Base-by-base conservation (phyloP, 192 early-diverging fungal species). In the Coemansia sp. region DNA sequence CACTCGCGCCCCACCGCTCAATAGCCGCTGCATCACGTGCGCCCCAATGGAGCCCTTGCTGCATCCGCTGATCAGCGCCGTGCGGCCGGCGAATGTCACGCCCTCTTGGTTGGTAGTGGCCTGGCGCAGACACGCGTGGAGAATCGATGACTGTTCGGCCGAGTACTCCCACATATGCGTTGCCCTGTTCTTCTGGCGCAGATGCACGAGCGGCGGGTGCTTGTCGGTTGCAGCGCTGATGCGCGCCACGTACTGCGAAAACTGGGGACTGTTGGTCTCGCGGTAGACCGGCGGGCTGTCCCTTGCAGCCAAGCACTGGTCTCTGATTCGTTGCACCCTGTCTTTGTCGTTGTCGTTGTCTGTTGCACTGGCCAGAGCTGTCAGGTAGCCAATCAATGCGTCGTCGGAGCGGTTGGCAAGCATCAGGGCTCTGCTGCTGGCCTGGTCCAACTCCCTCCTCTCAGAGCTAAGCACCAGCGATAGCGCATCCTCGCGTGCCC, bases 1-100 rank as follows among this genome's bases (percentile, higher is more conserved):
- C 8, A 79, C 62, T 1, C 19, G 41, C 2, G 66, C 57, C 0
- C 75, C 75, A 67, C 94, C 95, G 20, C 86, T 83, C 20, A 98
- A 78, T 54, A 96, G 81, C 27, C 87, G 87, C 80, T 89, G 86
- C 50, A 98, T 78, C 42, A 95, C 77, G 59, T 91, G 84, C 19
- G 91, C 84, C 61, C 90, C 95, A 66, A 98, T 98, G 0, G 94
- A 96, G 54, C 86, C 94, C 50, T 83, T 86, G 71, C 94, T 91
- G 68, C 90, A 90, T 55, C 95, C 95, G 30, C 94, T 98, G 40
- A 96, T 83, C 20, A 98, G 86, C 31, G 87, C 93, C 61, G 85
- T 86, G 68, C 82, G 86, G 61, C 87, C 81, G 60, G 87, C 87
- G 75, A 93, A 96, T 13, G 91, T 86, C 54, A 90, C 70, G 67